Evolutionary conservation across 2,329 filamentous ascomycete species (phyloP), one percentile per base, ranked within the genome.

Genomic region (Alternaria solani): DNA sequence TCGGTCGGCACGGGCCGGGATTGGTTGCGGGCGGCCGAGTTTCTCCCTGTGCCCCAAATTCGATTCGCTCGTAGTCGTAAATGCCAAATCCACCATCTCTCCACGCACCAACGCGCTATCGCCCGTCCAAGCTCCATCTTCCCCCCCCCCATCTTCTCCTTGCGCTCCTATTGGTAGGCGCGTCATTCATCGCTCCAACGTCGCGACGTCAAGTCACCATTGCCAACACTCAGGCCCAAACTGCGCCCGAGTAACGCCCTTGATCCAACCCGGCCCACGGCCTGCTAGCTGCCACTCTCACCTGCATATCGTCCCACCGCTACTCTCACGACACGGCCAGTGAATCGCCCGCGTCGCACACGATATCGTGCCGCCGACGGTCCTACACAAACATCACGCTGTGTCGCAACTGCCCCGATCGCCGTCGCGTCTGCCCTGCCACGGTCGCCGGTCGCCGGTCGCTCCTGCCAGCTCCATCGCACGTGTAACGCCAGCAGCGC

Each of bases 251-350:
- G 54, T 30, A 49, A 58, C 54, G 60, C 62, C 51, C 63, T 58
- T 39, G 54, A 43, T 57, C 34, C 46, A 32, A 57, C 18, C 57
- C 41, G 41, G 41, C 5, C 32, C 32, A 23, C 48, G 51, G 65
- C 58, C 58, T 52, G 52, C 54, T 51, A 58, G 62, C 52, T 55
- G 26, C 36, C 34, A 51, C 61, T 42, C 48, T 34, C 36, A 26
- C 43, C 51, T 59, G 68, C 67, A 67, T 59, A 57, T 51, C 39
- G 60, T 63, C 62, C 60, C 59, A 62, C 64, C 44, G 59, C 62
- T 46, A 48, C 42, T 51, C 58, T 30, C 51, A 46, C 52, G 53
- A 52, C 59, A 43, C 53, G 38, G 46, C 20, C 30, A 23, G 18
- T 36, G 28, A 47, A 55, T 41, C 43, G 53, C 47, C 47, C 36